These are phyloP conservation scores for Cubamyces lactineus DNA, from an alignment of 768 basidiomycete species.

Conservation along the genomic window DNA sequence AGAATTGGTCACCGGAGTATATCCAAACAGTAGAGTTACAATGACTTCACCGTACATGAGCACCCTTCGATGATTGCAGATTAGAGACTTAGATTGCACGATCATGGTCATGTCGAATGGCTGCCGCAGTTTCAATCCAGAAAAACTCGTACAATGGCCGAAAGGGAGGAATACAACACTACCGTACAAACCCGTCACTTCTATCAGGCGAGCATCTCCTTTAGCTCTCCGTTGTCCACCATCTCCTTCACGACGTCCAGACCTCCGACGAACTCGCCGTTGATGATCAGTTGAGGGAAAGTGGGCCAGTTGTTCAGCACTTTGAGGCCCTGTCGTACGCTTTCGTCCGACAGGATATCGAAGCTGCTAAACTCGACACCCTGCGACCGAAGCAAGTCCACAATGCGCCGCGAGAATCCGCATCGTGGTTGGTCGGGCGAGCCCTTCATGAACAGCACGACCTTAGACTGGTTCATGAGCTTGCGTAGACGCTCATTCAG, in stretches of 20 bases:
- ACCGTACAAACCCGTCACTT: neutral
- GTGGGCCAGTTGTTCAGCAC: slow-evolving; percentile 67
- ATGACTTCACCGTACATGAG: no score
- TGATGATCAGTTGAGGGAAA: slow-evolving; percentile 69
- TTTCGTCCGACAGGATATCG: slow-evolving; percentile 62
- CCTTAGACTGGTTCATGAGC: slow-evolving; percentile 74
- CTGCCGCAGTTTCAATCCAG: neutral
- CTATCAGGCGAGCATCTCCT: slow-evolving; percentile 41
- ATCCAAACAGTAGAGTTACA: no score
- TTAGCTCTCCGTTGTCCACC: slow-evolving; percentile 78
- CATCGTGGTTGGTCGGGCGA: slow-evolving; percentile 61
- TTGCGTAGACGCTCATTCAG: slow-evolving; percentile 62
- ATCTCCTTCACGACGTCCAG: slow-evolving; percentile 92
- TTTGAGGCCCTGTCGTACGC: slow-evolving; percentile 60
- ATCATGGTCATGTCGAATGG: neutral
- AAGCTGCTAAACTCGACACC: slow-evolving; percentile 56
- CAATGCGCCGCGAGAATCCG: slow-evolving; percentile 62
- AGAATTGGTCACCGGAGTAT: no score
- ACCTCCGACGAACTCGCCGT: slow-evolving; percentile 94
- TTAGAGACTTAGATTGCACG: no score
- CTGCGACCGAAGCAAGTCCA: slow-evolving; percentile 51
- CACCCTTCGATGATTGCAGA: no score
- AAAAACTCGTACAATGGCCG: neutral
- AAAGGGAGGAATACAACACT: slow-evolving; percentile 3
- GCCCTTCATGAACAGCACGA: slow-evolving; percentile 72